These are phyloP conservation scores for Suillus bovinus DNA, from an alignment of 768 basidiomycete genomes.

Conservation along the genomic window DNA sequence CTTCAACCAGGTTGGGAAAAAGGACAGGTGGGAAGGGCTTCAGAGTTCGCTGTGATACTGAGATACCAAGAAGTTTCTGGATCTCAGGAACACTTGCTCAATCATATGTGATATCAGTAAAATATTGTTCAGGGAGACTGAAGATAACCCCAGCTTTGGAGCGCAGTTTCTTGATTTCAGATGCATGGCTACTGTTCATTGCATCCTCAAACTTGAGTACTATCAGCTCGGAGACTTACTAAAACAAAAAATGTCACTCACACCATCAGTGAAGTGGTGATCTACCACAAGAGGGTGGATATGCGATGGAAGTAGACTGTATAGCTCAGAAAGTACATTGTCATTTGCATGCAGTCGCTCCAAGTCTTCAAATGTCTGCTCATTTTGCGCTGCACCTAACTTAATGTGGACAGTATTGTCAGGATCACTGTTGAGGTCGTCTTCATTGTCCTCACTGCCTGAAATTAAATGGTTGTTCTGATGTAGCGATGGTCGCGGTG, in stretches of 20 bases:
- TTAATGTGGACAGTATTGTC: conserved; percentile 4
- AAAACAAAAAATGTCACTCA: too few species aligned
- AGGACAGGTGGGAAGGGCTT: not conserved
- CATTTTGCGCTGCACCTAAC: conserved; percentile 5
- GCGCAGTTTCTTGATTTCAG: conserved; percentile 1
- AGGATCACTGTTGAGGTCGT: not conserved
- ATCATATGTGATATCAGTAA: not conserved
- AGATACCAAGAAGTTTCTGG: not conserved
- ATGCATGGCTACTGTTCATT: not conserved
- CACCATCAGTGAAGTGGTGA: too few species aligned
- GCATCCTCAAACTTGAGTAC: not conserved
- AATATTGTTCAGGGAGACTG: conserved; percentile 4
- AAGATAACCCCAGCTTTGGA: conserved; percentile 1
- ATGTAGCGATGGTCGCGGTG: too few species aligned
- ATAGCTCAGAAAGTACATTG: not conserved
- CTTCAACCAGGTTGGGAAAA: not conserved
- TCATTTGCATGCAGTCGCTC: conserved; percentile 6
- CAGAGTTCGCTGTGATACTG: not conserved
- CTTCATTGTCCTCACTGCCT: not conserved
- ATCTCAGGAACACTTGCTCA: not conserved
- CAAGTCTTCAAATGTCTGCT: conserved; percentile 1
- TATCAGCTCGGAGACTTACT: too few species aligned
- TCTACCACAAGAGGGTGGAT: too few species aligned
- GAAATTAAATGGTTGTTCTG: not conserved
- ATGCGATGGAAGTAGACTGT: not conserved